Evolutionary conservation across 2,329 filamentous ascomycete species (phyloP), one percentile per base, ranked within the genome.

Genomic region (Exophiala sideris): DNA sequence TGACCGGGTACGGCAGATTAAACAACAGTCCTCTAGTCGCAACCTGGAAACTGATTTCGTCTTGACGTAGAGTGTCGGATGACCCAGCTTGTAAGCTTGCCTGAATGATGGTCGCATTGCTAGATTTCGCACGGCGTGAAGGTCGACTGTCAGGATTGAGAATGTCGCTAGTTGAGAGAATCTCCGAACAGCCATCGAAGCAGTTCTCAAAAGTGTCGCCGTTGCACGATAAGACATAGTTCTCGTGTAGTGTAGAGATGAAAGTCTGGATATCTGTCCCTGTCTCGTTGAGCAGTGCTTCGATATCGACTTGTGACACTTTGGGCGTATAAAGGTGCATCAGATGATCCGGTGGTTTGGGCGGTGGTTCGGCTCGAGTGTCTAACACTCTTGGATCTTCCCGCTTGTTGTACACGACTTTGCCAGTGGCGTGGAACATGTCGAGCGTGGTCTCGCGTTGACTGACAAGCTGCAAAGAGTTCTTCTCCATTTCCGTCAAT

Each of bases 371-470:
- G 38, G 67, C 62, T 54, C 48, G 14, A 8, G 57, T 51, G 41
- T 64, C 64, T 41, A 69, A 62, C 10, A 67, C 3, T 71, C 70
- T 42, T 57, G 68, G 24, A 51, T 86, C 83, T 18, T 87, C 80
- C 42, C 94, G 82, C 69, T 96, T 99, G 74, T 99, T 99, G 74
- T 97, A 95, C 1, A 97, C 86, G 2, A 99, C 89, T 68, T 94
- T 96, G 3, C 92, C 94, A 10, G 97, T 88, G 0, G 94, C 91
- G 69, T 99, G 94, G 66, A 99, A 99, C 47, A 99, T 90, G 1
- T 92, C 94, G 2, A 99, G 76, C 59, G 87, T 96, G 12, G 88
- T 86, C 72, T 97, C 94, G 52, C 94, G 83, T 65, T 91, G 89
- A 1, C 88, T 90, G 18, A 97, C 82, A 55, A 94, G 76, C 65